phyloP scores from a whole-genome alignment of 2,329 filamentous ascomycete species.

The Fusarium chaquense region DNA sequence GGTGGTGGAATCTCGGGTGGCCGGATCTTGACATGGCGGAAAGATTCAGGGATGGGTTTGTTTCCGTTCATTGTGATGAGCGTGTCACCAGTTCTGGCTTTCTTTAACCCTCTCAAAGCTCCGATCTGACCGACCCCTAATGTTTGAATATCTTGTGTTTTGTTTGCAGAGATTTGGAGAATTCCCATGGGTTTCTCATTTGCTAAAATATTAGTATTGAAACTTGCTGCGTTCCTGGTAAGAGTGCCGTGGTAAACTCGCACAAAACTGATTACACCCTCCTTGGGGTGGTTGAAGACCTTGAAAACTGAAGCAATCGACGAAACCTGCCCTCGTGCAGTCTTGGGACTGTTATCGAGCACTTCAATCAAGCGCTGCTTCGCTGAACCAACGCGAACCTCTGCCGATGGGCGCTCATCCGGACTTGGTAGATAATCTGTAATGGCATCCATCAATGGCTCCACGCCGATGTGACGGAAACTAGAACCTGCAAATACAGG shows the following conservation, averaged over 20 bases:
- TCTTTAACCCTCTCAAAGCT: constrained; percentile 89
- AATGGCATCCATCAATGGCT: constrained; percentile 89
- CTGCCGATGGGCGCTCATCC: constrained; percentile 80
- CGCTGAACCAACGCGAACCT: constrained; percentile 76
- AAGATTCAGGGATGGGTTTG: constrained; percentile 72
- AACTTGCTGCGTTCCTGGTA: constrained; percentile 78
- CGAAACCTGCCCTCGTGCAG: constrained; percentile 53
- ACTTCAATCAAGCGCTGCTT: constrained; percentile 53
- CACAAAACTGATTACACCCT: constrained; percentile 91
- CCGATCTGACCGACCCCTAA: constrained; percentile 92
- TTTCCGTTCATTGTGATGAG: constrained; percentile 77
- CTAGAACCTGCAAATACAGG: constrained; percentile 93
- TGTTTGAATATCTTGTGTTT: constrained; percentile 84
- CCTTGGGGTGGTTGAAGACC: constrained; percentile 87
- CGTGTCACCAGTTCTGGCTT: constrained; percentile 94
- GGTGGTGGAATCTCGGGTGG: constrained; percentile 92
- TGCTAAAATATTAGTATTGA: constrained; percentile 86
- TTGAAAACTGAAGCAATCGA: constrained; percentile 85
- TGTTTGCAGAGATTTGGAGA: constrained; percentile 89
- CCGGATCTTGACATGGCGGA: constrained; percentile 83
- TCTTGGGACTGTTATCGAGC: constrained; percentile 56
- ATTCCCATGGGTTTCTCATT: constrained; percentile 84
- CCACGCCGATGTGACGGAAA: constrained; percentile 93
- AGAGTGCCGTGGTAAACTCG: constrained; percentile 90
- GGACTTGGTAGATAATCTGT: constrained; percentile 89